Evolutionary conservation across 495 filamentous ascomycete species (phyloP), one percentile per base, ranked within the genome.

Genomic region (Penicillium arizonense): DNA sequence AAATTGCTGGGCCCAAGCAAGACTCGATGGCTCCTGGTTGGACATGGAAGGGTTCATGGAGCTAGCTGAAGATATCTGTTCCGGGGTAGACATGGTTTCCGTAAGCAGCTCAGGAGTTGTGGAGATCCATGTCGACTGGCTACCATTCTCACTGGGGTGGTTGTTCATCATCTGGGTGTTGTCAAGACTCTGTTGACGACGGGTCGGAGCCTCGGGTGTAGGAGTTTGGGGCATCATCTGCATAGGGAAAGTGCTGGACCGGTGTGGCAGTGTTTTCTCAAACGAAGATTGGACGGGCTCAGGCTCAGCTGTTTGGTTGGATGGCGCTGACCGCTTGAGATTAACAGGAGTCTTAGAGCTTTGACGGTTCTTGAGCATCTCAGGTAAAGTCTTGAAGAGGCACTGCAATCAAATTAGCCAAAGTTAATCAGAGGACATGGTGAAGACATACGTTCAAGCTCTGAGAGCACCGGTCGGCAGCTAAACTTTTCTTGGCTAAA

Each of bases 321-420:
- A 63, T 28, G 69, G 71, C 32, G 66, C 75, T 24, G 64, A 63
- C 38, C 79, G 74, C 65, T 74, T 77, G 46, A 71, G 62, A 45
- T 69, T 71, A 32, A 74, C 71, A n/a, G 54, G 64, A 40, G 58
- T 59, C 28, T 59, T 64, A 57, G 50, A 74, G 70, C 42, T 73
- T 75, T 61, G 85, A 62, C 39, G 81, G 55, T 78, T 74, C 68
- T 84, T 81, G 38, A 93, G 71, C 32, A 79, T 77, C 40, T 85
- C 83, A 21, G 90, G 87, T n/a, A 95, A 69, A 55, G 88, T 83
- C 47, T 93, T 89, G 63, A 96, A 96, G 4, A 96, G 75, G 50
- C 76, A 74, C 86, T 90, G 50, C 9, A 20, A 28, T 10, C 3
- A 20, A 16, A 40, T 56, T 30, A 36, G 53, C 16, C 6, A 44